These are phyloP conservation scores for Flaveria ramosissima DNA, from an alignment of 129 eudicot genomes.

Conservation along the genomic window DNA sequence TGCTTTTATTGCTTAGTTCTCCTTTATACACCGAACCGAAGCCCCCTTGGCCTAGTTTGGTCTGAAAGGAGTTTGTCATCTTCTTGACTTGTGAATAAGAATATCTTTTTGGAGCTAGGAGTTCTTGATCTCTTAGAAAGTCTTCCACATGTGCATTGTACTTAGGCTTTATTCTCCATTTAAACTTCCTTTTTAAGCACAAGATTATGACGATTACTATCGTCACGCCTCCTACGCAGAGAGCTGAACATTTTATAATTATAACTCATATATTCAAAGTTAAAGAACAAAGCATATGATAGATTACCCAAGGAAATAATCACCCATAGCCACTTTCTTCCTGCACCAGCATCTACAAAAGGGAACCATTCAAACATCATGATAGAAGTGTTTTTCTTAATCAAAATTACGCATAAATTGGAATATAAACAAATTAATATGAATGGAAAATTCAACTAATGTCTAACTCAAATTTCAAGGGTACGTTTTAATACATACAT, in stretches of 20 bases:
- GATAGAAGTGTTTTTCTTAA: background rate
- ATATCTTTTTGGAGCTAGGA: background rate
- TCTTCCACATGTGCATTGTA: background rate
- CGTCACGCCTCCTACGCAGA: background rate
- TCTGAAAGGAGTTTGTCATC: background rate
- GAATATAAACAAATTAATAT: no score
- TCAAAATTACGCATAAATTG: no score
- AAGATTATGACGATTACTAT: background rate
- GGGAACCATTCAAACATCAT: background rate
- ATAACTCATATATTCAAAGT: background rate
- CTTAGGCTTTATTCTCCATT: background rate
- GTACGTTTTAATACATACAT: no score
- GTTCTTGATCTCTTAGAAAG: background rate
- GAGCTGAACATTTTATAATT: background rate
- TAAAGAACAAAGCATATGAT: background rate
- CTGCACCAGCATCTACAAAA: background rate
- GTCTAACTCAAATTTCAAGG: no score
- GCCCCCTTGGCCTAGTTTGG: background rate
- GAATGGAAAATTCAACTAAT: no score
- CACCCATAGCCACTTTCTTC: background rate
- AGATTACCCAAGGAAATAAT: background rate
- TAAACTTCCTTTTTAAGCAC: background rate
- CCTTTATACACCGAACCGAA: background rate
- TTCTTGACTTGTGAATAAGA: slow-evolving; percentile 6
- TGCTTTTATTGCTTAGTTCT: background rate